Conservation (phyloP, 176 grass and related monocot species). For the Canna indica region DNA sequence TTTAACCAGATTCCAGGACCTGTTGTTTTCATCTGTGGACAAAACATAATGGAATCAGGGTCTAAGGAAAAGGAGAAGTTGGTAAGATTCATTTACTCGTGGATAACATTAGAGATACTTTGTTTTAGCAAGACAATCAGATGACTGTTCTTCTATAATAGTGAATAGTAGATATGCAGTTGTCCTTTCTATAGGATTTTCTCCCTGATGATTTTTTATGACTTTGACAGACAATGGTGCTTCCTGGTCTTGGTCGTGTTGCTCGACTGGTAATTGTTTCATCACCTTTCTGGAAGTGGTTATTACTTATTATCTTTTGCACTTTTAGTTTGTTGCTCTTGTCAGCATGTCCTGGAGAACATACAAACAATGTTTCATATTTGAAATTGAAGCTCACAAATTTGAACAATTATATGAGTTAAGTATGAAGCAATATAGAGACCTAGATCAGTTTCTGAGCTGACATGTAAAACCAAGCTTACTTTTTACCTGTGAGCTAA, state of each 20-base stretch:
- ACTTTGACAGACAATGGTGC: slow-evolving; percentile 35
- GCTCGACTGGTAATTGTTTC: slow-evolving; percentile 30
- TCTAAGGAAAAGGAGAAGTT: slow-evolving; percentile 52
- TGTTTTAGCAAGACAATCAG: background rate
- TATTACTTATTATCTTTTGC: background rate
- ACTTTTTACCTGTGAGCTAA: background rate
- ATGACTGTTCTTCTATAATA: slow-evolving; percentile 16
- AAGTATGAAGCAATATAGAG: background rate
- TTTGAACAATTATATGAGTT: background rate
- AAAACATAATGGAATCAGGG: slow-evolving; percentile 44
- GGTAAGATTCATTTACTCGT: slow-evolving; percentile 36
- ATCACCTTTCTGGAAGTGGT: background rate
- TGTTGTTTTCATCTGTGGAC: slow-evolving; percentile 78
- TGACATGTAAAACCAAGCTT: background rate
- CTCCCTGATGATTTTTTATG: background rate
- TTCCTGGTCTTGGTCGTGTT: slow-evolving; percentile 30
- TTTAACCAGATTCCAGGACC: slow-evolving; percentile 63
- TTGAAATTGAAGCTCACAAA: background rate
- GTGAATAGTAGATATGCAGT: background rate
- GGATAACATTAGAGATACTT: slow-evolving; percentile 15
- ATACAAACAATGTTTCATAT: background rate
- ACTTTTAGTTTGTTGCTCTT: background rate
- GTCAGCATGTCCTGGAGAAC: background rate
- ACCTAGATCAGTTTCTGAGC: background rate
- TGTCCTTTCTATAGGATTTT: background rate